Evolutionary conservation across 164 flowering plant genomes (phyloP).

Genomic region (Hamamelis virginiana): DNA sequence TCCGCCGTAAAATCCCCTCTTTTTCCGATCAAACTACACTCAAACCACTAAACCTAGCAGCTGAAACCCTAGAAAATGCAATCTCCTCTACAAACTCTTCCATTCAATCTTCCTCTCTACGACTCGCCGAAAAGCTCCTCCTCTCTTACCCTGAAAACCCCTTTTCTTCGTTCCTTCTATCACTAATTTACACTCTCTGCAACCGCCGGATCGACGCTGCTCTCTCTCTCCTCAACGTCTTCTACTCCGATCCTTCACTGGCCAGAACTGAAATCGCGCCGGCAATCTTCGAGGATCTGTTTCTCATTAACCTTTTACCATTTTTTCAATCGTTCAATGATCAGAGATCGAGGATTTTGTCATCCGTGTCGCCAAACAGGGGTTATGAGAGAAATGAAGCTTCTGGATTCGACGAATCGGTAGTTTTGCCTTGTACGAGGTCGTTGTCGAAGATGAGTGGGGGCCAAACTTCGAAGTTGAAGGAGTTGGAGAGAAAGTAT

Average conservation of each 20-base stretch:
- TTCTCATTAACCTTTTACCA: constrained; percentile 48
- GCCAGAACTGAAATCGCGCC: constrained; percentile 64
- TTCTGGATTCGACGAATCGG: constrained; percentile 10
- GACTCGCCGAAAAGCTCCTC: constrained; percentile 47
- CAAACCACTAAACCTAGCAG: constrained; percentile 41
- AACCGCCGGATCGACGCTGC: constrained; percentile 43
- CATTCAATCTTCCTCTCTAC: constrained; percentile 43
- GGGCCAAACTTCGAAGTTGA: constrained; percentile 47
- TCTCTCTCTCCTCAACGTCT: constrained; percentile 39
- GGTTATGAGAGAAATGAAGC: constrained; percentile 10
- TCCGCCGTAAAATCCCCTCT: constrained; percentile 26
- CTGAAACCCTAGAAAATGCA: constrained; percentile 49
- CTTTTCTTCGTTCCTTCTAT: constrained; percentile 47
- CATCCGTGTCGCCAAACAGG: constrained; percentile 14
- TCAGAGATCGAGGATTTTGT: constrained; percentile 39
- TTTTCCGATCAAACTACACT: constrained; percentile 24
- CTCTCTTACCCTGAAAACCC: constrained; percentile 32
- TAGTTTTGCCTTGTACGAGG: constrained; percentile 29
- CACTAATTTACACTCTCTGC: constrained; percentile 37
- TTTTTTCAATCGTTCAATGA: constrained; percentile 43
- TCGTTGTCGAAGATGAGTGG: constrained; percentile 54
- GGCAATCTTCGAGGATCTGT: constrained; percentile 51
- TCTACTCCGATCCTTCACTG: constrained; percentile 42
- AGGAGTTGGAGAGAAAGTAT: constrained; percentile 52
- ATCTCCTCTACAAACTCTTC: constrained; percentile 31